Conservation (phyloP, 140 eudicot genomes). For the Anethum foeniculum region DNA sequence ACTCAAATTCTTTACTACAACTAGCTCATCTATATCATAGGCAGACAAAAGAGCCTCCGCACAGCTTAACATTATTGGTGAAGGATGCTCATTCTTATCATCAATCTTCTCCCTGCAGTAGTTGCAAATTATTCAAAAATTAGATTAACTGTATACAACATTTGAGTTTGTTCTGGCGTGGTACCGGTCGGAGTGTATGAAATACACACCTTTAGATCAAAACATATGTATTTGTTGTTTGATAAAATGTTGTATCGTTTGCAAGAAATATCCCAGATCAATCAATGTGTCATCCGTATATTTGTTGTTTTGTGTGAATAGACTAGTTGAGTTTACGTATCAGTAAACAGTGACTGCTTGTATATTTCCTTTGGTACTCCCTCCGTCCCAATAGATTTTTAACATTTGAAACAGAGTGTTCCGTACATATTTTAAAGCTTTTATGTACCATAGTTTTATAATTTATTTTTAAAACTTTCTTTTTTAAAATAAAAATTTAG, state of each 20-base stretch:
- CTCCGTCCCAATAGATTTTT: too few relatives aligned
- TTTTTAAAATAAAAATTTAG: too few relatives aligned
- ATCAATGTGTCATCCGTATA: neutral
- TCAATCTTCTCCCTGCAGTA: slow-evolving; percentile 32
- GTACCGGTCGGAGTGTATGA: too few relatives aligned
- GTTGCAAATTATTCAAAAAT: neutral
- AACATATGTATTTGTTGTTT: neutral
- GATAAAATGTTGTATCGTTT: neutral
- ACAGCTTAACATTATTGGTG: slow-evolving; percentile 24
- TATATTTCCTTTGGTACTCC: neutral
- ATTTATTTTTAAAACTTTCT: too few relatives aligned
- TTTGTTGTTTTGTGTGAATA: neutral
- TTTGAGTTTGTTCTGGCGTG: too few relatives aligned
- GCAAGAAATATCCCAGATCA: neutral
- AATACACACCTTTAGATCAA: too few relatives aligned
- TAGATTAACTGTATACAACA: neutral
- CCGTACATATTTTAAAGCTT: too few relatives aligned
- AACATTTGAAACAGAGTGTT: too few relatives aligned
- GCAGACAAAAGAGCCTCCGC: slow-evolving; percentile 30
- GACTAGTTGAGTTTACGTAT: neutral
- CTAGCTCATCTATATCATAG: slow-evolving; percentile 17
- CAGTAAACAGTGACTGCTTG: neutral
- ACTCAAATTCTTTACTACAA: slow-evolving; percentile 19
- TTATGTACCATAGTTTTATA: too few relatives aligned
- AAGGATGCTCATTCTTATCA: slow-evolving; percentile 25